Evolutionary conservation across 768 basidiomycete genomes (phyloP), one percentile per base, ranked within the genome.

Genomic region (Tricholoma furcatifolium): DNA sequence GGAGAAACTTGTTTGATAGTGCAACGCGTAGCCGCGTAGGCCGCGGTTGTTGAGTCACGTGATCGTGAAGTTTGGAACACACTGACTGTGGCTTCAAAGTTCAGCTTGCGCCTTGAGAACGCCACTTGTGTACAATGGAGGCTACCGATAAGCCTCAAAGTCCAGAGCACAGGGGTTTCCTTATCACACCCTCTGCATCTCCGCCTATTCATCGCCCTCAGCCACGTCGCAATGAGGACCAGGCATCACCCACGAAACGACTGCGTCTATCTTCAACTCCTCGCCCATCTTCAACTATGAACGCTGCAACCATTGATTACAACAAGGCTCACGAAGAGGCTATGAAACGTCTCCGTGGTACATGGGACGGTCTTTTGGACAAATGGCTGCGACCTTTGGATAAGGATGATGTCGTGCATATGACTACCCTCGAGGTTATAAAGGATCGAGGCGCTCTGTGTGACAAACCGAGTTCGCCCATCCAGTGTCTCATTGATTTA

Each of bases 361-460:
- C 80, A 12, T 91, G 90, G 89, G 74, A 79, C 23, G 74, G 80
- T 47, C 79, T 92, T 3, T 88, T 80, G 3, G 81, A 85, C 43
- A 79, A 87, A 21, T 87, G 91, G 63, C 75, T 79, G 31, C 76
- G 80, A 46, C 75, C 77, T 40, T 69, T 89, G 35, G 87, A 88
- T 58, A 84, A 91, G 62, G 90, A 92, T 66, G 90, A 93, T 65
- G 84, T 91, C 42, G 74, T 92, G 30, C 85, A 91, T 61, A 70
- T 93, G 2, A 70, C 73, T 50, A 83, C 81, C 10, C 79, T 76
- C 10, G 66, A 78, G 55, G 74, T 92, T 38, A 71, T 88, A 53
- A 82, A 80, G 60, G 87, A 92, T 65, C 80, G 87, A 53, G 90
- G 90, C 2, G 77, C 88, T 3, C 69, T 88, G 38, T 78, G 81